Conservation (phyloP, 164 flowering plant species). For the Vitis vinifera region DNA sequence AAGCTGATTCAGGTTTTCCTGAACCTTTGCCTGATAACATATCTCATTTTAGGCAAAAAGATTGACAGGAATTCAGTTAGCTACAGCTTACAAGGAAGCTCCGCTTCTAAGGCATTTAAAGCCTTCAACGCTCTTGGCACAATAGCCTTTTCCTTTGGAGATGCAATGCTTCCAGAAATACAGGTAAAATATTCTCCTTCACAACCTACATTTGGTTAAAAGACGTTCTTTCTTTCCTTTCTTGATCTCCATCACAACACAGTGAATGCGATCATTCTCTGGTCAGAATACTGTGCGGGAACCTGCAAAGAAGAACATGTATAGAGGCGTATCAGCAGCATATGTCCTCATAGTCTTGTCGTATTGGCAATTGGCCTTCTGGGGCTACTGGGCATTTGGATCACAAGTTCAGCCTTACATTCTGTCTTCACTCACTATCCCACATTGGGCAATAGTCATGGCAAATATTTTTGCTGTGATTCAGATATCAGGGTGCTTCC, state of each 20-base stretch:
- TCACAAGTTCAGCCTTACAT: slow-evolving; percentile 55
- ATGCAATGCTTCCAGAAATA: slow-evolving; percentile 76
- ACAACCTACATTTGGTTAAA: background rate
- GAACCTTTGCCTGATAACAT: no score
- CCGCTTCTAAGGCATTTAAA: slow-evolving; percentile 36
- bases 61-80: slow-evolving; percentile 40
- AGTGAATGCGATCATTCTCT: background rate
- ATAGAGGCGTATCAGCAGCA: slow-evolving; percentile 59
- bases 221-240: no score
- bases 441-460: slow-evolving; percentile 58
- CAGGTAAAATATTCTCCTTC: slow-evolving; percentile 32
- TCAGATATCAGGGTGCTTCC: slow-evolving; percentile 63
- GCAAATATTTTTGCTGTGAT: slow-evolving; percentile 61
- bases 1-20: background rate
- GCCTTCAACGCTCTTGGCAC: slow-evolving; percentile 64
- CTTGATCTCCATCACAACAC: background rate
- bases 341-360: slow-evolving; percentile 39
- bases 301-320: slow-evolving; percentile 57
- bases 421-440: slow-evolving; percentile 46
- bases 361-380: slow-evolving; percentile 64
- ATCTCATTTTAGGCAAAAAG: slow-evolving; percentile 35
- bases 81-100: slow-evolving; percentile 40
- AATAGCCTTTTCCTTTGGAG: slow-evolving; percentile 73
- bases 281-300: slow-evolving; percentile 51
- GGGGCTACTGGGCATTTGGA: slow-evolving; percentile 71